Conservation (phyloP, 148 eudicot species). For the Pharnaceum exiguum region DNA sequence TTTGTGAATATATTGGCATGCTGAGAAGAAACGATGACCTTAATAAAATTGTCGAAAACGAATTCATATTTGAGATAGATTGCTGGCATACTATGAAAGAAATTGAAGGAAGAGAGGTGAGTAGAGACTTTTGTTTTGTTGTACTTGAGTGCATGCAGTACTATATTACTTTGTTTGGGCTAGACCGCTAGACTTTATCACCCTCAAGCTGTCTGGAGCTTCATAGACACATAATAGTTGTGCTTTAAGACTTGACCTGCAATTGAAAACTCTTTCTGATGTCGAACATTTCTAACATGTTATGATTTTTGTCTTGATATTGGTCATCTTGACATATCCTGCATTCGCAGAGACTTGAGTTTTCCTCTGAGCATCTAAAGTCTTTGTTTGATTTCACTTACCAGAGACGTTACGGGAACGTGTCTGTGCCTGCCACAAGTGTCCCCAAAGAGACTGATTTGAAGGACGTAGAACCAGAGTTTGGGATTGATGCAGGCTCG, state of each 20-base stretch:
- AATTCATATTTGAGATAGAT: constrained; percentile 64
- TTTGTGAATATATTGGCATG: constrained; percentile 65
- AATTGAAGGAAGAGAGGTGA: constrained; percentile 78
- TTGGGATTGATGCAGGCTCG: constrained; percentile 63
- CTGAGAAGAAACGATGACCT: constrained; percentile 61
- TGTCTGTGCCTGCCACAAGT: constrained; percentile 30
- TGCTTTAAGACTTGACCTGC: too few species aligned
- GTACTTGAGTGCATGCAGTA: background rate
- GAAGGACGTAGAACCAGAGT: constrained; percentile 48
- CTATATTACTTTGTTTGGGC: too few species aligned
- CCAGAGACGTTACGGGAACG: constrained; percentile 59
- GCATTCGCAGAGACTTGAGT: background rate
- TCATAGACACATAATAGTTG: too few species aligned
- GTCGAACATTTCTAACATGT: too few species aligned
- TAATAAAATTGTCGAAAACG: constrained; percentile 38
- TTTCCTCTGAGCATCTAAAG: background rate
- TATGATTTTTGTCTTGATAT: too few species aligned
- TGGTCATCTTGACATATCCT: too few species aligned
- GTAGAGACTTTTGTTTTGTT: background rate
- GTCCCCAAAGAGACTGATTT: constrained; percentile 26
- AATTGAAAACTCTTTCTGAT: too few species aligned
- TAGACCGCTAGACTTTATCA: too few species aligned
- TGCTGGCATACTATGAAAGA: constrained; percentile 76
- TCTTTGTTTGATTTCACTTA: constrained; percentile 1
- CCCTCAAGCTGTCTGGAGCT: too few species aligned